Evolutionary conservation across 176 grass and related monocot genomes (phyloP).

Genomic region (Oryza meyeriana): DNA sequence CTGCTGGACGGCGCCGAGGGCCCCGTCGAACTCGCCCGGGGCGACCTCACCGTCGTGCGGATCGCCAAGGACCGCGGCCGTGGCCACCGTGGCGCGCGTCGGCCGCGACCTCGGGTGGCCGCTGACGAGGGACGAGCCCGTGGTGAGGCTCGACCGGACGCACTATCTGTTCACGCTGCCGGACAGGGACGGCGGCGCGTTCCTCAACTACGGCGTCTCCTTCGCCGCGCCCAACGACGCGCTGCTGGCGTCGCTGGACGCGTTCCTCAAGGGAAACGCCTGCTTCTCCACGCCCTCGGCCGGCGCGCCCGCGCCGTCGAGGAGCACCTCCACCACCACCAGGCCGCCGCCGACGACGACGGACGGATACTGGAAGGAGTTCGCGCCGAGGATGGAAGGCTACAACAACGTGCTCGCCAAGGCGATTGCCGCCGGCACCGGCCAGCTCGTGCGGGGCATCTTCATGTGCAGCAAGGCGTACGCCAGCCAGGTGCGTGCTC

Average conservation of each 20-base stretch:
- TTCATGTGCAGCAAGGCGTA: conserved; percentile 93
- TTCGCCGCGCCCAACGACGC: conserved; percentile 35
- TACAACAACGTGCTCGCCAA: conserved; percentile 80
- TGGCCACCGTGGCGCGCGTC: conserved; percentile 67
- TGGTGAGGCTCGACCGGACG: conserved; percentile 67
- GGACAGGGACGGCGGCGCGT: conserved; percentile 50
- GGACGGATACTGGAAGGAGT: conserved; percentile 76
- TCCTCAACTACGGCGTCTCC: conserved; percentile 93
- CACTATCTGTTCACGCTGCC: conserved; percentile 92
- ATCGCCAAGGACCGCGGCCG: conserved; percentile 51
- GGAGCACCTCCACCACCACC: background rate
- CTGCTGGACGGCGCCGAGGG: conserved; percentile 47
- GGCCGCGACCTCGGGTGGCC: conserved; percentile 78
- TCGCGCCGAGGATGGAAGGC: conserved; percentile 54
- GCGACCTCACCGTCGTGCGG: conserved; percentile 57
- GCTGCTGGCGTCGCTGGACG: conserved; percentile 59
- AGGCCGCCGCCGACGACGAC: conserved; percentile 17
- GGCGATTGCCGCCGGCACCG: conserved; percentile 74
- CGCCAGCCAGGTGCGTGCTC: conserved; percentile 50
- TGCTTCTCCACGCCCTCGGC: conserved; percentile 62
- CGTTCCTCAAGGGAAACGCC: conserved; percentile 52
- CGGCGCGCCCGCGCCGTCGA: background rate
- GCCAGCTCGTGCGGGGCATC: conserved; percentile 79
- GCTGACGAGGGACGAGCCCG: conserved; percentile 82
- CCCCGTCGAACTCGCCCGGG: conserved; percentile 53